phyloP scores from a whole-genome alignment of 2,329 filamentous ascomycete genomes.

The Aspergillus viridinutans region DNA sequence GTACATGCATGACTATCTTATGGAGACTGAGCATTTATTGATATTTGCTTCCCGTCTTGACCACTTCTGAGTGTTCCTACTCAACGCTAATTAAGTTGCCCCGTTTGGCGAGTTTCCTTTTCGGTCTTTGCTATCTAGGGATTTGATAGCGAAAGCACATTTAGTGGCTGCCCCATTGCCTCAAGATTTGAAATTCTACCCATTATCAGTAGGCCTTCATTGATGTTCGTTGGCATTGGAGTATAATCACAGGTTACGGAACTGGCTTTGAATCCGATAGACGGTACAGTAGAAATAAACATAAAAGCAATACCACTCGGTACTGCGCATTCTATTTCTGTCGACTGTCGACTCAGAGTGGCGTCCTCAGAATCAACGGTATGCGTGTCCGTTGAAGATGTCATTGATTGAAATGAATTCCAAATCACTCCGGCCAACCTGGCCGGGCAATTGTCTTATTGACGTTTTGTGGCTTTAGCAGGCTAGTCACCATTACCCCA shows the following conservation, averaged over 20 bases:
- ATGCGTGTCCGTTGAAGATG: conserved; percentile 11
- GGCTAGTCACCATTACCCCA: not conserved
- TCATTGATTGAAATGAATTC: conserved; percentile 11
- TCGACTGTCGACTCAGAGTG: not conserved
- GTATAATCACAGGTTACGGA: not conserved
- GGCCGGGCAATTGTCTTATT: not conserved
- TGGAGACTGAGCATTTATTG: not conserved
- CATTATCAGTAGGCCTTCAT: not conserved
- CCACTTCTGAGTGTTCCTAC: not conserved
- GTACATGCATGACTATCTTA: not conserved
- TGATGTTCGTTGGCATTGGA: not conserved
- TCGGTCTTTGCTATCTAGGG: not conserved
- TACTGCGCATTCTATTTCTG: conserved; percentile 6
- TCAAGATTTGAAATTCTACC: not conserved
- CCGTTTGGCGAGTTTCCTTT: not conserved
- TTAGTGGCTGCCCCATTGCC: not conserved
- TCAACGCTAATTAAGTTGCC: not conserved
- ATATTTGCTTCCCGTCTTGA: not conserved
- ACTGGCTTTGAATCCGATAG: not conserved
- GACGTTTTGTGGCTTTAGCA: not conserved
- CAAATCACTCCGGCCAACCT: conserved; percentile 11
- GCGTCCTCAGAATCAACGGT: conserved; percentile 6
- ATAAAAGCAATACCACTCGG: not conserved
- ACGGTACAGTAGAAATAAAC: not conserved
- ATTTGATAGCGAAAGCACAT: not conserved